Evolutionary conservation across 306 rosid genomes (phyloP), one percentile per base, ranked within the genome.

Genomic region (Trichosanthes truncata): DNA sequence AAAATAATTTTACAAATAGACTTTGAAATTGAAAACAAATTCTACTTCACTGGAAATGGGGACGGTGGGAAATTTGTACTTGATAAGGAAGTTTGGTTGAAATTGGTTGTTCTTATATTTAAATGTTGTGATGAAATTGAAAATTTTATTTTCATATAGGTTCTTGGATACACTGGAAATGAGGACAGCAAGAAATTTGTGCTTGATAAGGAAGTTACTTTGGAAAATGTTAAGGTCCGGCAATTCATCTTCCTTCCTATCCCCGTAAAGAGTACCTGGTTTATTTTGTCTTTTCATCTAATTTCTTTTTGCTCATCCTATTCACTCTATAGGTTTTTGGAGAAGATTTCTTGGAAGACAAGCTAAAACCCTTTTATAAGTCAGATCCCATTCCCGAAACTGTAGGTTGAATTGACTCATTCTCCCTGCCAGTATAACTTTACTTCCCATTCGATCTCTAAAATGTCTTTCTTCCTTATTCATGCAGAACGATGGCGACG

Each of bases 311-410:
- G 82, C 61, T 78, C 52, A 21, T 40, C 75, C 52, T 2, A 31
- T 51, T 81, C 62, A 45, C 78, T 49, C 53, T 9, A 77, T 88
- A 96, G 99, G 86, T 87, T 61, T 96, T 96, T 83, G 99, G 92
- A 66, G 89, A 90, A 81, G 88, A 90, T 80, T 96, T 96, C 88
- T 86, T 96, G 83, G 89, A 90, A 83, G 98, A 96, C 91, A 96
- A 93, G 87, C 90, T 96, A 52, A 96, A 96, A 81, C 94, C 97
- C 41, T 96, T 91, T 83, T 91, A 41, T 65, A 96, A 91, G 86
- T 96, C 99, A 7, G 99, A 96, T 68, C 97, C 99, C 45, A 83
- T 93, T 80, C 99, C 99, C 15, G 94, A 90, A 80, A 87, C 84
- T 83, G 99, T 96, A 82, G 87, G 98, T 78, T 82, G 31, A 36